Conservation (phyloP, 257 asterid genomes). For the Ajuga chamaepitys region DNA sequence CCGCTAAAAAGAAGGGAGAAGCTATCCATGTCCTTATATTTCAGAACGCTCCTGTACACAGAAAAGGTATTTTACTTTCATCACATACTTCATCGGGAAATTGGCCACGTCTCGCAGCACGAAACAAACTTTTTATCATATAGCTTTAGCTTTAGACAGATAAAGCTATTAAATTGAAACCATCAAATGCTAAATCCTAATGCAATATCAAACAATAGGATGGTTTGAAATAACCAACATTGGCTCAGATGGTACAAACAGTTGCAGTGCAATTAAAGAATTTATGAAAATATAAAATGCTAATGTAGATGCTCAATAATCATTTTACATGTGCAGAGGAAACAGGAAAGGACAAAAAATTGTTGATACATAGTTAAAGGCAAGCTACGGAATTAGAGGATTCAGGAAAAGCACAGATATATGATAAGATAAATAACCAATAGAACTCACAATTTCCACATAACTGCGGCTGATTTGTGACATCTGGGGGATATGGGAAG, state of each 20-base stretch:
- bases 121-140: neutral
- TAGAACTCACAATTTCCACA: conserved; percentile 58
- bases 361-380: neutral
- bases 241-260: neutral
- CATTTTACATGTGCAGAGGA: neutral
- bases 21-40: neutral
- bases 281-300: no score
- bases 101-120: neutral
- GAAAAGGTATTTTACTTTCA: neutral
- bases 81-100: neutral
- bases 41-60: neutral
- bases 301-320: neutral
- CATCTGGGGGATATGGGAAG: conserved; percentile 43
- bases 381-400: neutral
- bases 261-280: no score
- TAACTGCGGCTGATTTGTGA: conserved; percentile 58
- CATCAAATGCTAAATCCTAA: neutral
- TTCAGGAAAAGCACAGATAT: neutral
- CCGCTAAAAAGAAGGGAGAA: neutral
- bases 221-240: neutral
- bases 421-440: neutral
- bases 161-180: neutral
- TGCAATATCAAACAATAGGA: neutral
- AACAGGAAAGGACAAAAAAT: neutral
- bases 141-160: neutral